Evolutionary conservation across 148 eudicot genomes (phyloP).

Genomic region (Suaeda aralocaspica): DNA sequence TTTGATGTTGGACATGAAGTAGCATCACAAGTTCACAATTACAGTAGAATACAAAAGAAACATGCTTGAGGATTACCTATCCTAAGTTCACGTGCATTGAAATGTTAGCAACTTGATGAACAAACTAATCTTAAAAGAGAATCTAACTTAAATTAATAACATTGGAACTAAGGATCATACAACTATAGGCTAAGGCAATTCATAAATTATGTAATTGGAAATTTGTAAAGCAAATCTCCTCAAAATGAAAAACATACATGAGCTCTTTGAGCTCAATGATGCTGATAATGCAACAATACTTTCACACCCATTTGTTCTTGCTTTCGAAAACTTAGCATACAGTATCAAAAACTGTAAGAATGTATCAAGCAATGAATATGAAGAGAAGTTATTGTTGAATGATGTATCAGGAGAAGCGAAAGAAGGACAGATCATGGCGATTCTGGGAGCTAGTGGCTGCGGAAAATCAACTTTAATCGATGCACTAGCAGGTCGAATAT

Average conservation of each 20-base stretch:
- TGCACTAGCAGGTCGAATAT: conserved; percentile 23
- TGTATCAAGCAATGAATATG: not conserved
- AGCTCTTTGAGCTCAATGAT: conserved; percentile 9
- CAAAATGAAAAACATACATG: not conserved
- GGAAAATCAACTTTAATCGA: conserved; percentile 29
- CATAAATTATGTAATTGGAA: not conserved
- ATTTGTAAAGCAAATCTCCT: not conserved
- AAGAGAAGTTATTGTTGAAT: conserved; percentile 19
- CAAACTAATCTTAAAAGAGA: not conserved
- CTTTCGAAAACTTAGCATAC: conserved; percentile 21
- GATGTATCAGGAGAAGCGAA: conserved; percentile 21
- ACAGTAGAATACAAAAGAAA: not conserved
- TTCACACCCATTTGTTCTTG: conserved; percentile 10
- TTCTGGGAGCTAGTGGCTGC: conserved; percentile 30
- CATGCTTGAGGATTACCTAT: not conserved
- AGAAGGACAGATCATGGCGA: conserved; percentile 23
- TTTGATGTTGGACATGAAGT: too few relatives aligned
- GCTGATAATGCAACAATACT: not conserved
- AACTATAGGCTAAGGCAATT: too few relatives aligned
- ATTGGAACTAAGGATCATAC: too few relatives aligned
- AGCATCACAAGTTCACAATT: too few relatives aligned
- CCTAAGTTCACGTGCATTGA: conserved; percentile 6
- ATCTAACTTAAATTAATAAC: not conserved
- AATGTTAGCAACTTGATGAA: not conserved
- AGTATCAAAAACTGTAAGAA: conserved; percentile 3